Evolutionary conservation across 805 yeast species (phyloP).

Genomic region (Candida caryicola): DNA sequence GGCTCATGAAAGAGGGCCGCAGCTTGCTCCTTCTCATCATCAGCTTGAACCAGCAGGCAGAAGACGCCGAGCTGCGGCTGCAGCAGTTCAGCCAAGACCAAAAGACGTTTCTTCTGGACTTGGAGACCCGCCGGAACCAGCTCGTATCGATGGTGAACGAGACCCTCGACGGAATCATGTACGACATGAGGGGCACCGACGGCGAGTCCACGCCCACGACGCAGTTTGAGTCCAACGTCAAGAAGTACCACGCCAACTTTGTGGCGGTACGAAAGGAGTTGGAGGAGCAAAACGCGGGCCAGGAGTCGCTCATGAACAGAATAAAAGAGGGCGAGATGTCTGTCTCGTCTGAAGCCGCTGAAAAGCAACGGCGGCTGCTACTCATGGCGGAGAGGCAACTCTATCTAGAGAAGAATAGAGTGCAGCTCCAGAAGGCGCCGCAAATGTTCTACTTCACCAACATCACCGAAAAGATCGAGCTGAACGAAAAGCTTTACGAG

Average conservation of each 20-base stretch:
- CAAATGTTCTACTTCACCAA: conserved; percentile 13
- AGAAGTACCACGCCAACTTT: conserved; percentile 21
- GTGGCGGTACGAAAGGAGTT: conserved; percentile 20
- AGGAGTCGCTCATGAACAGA: conserved; percentile 12
- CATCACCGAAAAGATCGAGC: conserved; percentile 10
- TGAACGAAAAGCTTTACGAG: conserved; percentile 10
- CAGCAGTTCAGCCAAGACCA: not conserved
- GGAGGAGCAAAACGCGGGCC: conserved; percentile 25
- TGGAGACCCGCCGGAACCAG: conserved; percentile 24
- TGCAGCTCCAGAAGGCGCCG: conserved; percentile 15
- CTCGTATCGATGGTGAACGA: conserved; percentile 30
- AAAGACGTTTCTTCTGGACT: conserved; percentile 7
- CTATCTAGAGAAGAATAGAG: conserved; percentile 6
- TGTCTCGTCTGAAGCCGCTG: not conserved
- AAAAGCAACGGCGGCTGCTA: conserved; percentile 4
- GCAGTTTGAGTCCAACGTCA: conserved; percentile 24
- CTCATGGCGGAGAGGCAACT: conserved; percentile 1
- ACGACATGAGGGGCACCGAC: conserved; percentile 12
- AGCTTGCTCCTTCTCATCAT: conserved; percentile 35
- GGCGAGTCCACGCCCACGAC: conserved; percentile 12
- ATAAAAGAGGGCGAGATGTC: conserved; percentile 7
- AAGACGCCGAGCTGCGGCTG: not conserved
- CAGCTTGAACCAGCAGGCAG: conserved; percentile 6
- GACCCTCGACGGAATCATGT: conserved; percentile 28
- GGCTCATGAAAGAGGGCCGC: conserved; percentile 36